Base-by-base conservation (phyloP, 495 filamentous ascomycete genomes). In the Aspergillus leporis region DNA sequence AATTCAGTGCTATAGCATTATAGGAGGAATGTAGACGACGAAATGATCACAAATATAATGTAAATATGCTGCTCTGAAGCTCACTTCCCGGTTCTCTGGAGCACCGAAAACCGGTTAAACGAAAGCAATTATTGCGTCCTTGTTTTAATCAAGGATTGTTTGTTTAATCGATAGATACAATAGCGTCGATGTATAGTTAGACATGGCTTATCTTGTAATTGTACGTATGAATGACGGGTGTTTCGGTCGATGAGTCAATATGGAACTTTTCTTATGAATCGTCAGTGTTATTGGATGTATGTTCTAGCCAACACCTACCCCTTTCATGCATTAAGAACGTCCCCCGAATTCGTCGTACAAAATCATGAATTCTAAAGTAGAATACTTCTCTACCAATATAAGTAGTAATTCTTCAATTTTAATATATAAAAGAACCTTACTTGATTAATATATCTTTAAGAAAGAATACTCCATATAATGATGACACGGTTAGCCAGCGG, bases 1-100 rank as follows among this genome's bases (percentile, higher is more conserved):
- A 60, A 66, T 53, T 48, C n/a, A 13, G 23, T 30, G 13, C 34
- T 43, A 16, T 41, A 41, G 13, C 38, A 41, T 1, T 41, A 41
- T 16, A 41, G 16, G 16, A 41, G 38, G 16, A 41, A 41, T 16
- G 16, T 41, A 41, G 38, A 41, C 38, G 38, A 41, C 38, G 38
- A 41, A 41, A 41, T 41, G 38, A 41, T 41, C 14, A 41, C 16
- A 16, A n/a, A 16, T 41, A n/a, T 41, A 3, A n/a, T 41, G 38
- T 41, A 41, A 41, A 41, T 41, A 41, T 5, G 16, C 14, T 41
- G 13, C 13, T n/a, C n/a, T 41, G 16, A 18, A 3, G 8, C 38
- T 41, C 38, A 41, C 38, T n/a, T 38, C 38, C 38, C 14, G 14
- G 16, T 36, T 36, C 10, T 41, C 38, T 0, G 38, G 16, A 16